These are phyloP conservation scores for Monilinia vaccinii-corymbosi DNA, from an alignment of 2,329 filamentous ascomycete genomes.

Conservation along the genomic window DNA sequence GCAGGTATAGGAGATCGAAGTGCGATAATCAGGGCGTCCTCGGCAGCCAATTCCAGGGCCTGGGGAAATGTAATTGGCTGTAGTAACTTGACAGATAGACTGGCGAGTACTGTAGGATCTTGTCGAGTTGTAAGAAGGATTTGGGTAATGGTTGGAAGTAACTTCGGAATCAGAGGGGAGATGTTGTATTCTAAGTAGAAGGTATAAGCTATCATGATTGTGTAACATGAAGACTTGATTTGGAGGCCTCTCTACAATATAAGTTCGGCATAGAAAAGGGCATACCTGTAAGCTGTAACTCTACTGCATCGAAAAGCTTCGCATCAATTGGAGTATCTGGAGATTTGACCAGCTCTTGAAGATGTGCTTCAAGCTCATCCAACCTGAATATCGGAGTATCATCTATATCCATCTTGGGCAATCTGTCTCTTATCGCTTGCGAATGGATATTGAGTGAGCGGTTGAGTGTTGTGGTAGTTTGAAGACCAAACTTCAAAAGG, in stretches of 20 bases:
- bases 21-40: conserved; percentile 42
- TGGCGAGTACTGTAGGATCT: conserved; percentile 43
- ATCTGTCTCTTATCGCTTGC: not conserved
- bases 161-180: conserved; percentile 39
- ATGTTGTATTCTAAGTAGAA: conserved; percentile 40
- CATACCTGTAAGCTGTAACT: conserved; percentile 48
- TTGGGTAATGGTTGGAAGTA: conserved; percentile 45
- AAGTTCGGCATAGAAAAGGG: not conserved
- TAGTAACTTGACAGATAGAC: conserved; percentile 47
- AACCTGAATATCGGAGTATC: conserved; percentile 30
- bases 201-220: conserved; percentile 9
- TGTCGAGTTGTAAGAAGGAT: conserved; percentile 43
- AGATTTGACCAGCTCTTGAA: conserved; percentile 40
- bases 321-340: conserved; percentile 35
- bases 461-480: not conserved
- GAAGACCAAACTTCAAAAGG: not conserved
- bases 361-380: conserved; percentile 44
- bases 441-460: not conserved
- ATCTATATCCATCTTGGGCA: not conserved
- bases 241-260: not conserved
- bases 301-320: conserved; percentile 49
- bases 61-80: conserved; percentile 43
- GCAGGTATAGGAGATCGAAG: conserved; percentile 45
- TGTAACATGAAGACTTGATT: not conserved
- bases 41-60: conserved; percentile 42